Evolutionary conservation across 306 rosid species (phyloP).

Genomic region (Prunus fruticosa): DNA sequence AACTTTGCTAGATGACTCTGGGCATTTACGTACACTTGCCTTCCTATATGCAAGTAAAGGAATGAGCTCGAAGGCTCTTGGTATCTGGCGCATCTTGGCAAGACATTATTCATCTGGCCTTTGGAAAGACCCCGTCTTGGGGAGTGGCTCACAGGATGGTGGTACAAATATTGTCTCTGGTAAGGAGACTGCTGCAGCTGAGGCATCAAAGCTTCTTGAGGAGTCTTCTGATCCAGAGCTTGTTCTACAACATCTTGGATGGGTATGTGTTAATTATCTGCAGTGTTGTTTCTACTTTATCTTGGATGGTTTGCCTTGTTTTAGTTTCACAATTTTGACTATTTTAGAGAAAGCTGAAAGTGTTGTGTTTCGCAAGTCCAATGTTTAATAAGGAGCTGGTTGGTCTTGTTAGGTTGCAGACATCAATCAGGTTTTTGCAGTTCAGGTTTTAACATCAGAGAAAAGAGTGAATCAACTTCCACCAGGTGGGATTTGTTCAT

Average conservation of each 20-base stretch:
- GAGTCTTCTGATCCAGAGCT: slow-evolving; percentile 79
- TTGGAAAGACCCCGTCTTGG: slow-evolving; percentile 65
- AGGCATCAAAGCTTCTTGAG: slow-evolving; percentile 93
- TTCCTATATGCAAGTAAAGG: slow-evolving; percentile 91
- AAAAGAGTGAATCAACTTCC: slow-evolving; percentile 65
- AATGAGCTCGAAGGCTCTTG: slow-evolving; percentile 87
- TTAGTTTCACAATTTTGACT: background rate
- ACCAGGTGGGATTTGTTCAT: slow-evolving; percentile 60
- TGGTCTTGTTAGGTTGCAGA: slow-evolving; percentile 74
- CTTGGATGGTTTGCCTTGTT: background rate
- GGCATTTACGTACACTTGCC: slow-evolving; percentile 92
- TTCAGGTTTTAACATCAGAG: slow-evolving; percentile 73
- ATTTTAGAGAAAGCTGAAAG: slow-evolving; percentile 6
- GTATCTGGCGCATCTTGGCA: slow-evolving; percentile 85
- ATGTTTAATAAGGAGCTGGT: slow-evolving; percentile 14
- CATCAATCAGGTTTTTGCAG: slow-evolving; percentile 80
- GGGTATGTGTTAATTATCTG: slow-evolving; percentile 50
- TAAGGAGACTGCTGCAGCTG: slow-evolving; percentile 76
- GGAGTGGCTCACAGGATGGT: slow-evolving; percentile 29
- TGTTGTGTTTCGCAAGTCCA: background rate
- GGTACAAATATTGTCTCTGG: slow-evolving; percentile 48
- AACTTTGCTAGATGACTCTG: slow-evolving; percentile 77
- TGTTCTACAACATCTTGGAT: slow-evolving; percentile 94
- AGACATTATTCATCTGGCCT: slow-evolving; percentile 78
- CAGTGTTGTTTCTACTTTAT: background rate